Conservation (phyloP, 208 protist genomes). For the Crithidia fasciculata region DNA sequence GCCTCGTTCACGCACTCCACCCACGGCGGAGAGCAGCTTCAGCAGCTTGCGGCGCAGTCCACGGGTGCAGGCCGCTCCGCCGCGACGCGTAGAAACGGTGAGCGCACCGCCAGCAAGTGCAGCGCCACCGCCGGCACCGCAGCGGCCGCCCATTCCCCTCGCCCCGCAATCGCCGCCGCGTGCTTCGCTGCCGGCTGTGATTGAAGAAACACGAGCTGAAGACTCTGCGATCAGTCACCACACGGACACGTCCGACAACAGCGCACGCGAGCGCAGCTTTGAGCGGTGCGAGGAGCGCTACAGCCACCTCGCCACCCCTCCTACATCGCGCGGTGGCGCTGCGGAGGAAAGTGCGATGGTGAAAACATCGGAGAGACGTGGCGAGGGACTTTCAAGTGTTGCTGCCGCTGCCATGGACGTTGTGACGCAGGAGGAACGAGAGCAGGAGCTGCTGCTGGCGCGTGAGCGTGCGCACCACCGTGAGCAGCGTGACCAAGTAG, state of each 20-base stretch:
- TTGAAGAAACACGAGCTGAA: neutral
- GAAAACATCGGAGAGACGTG: too few species aligned
- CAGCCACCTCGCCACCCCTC: slow-evolving; percentile 24
- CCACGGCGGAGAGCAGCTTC: neutral
- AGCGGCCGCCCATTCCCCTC: slow-evolving; percentile 5
- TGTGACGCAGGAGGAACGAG: slow-evolving; percentile 20
- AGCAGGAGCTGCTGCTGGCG: slow-evolving; percentile 21
- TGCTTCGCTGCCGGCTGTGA: neutral
- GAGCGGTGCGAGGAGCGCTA: slow-evolving; percentile 45
- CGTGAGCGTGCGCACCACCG: slow-evolving; percentile 27
- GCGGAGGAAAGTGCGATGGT: neutral
- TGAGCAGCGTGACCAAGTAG: slow-evolving; percentile 26
- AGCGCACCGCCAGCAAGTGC: too few species aligned
- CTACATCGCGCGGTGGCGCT: neutral
- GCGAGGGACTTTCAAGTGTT: too few species aligned
- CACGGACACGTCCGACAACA: neutral
- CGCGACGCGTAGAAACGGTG: too few species aligned
- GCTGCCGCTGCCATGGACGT: neutral
- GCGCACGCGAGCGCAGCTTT: slow-evolving; percentile 33
- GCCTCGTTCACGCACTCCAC: neutral
- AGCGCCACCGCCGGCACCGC: too few species aligned
- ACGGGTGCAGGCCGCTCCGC: too few species aligned
- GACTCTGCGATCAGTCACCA: neutral
- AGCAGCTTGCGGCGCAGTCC: neutral
- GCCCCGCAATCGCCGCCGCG: neutral